Evolutionary conservation across 805 yeast genomes (phyloP).

Genomic region (Ogataea saltuana): DNA sequence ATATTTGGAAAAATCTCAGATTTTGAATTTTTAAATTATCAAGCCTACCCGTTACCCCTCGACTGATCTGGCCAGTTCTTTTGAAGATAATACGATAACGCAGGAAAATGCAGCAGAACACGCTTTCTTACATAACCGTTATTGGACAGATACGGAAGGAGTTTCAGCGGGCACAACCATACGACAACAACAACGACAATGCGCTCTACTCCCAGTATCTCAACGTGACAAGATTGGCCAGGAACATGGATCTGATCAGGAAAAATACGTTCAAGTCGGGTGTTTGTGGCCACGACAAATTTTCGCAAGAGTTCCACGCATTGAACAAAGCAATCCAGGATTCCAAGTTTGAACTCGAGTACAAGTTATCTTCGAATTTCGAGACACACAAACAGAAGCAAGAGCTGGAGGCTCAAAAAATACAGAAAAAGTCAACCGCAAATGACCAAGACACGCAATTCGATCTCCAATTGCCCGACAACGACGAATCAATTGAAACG

Average conservation of each 20-base stretch:
- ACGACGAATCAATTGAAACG: conserved; percentile 31
- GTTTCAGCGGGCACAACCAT: not conserved
- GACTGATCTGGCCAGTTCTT: too few relatives aligned
- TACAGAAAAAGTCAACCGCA: not conserved
- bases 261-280: conserved; percentile 11
- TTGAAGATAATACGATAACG: too few relatives aligned
- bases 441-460: conserved; percentile 1
- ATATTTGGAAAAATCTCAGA: too few relatives aligned
- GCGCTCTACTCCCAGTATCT: conserved; percentile 6
- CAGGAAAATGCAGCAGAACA: too few relatives aligned
- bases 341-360: conserved; percentile 20
- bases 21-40: too few relatives aligned
- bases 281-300: not conserved
- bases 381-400: conserved; percentile 6
- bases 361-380: conserved; percentile 10
- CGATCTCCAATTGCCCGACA: conserved; percentile 8
- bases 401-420: not conserved
- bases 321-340: conserved; percentile 17
- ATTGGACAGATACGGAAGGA: conserved; percentile 2
- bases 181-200: too few relatives aligned
- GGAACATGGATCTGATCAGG: conserved; percentile 21
- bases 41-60: too few relatives aligned
- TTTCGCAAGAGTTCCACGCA: conserved; percentile 15
- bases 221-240: conserved; percentile 12
- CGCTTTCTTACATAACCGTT: too few relatives aligned